Evolutionary conservation across 257 asterid species (phyloP).

Genomic region (Solanum raphanifolium): DNA sequence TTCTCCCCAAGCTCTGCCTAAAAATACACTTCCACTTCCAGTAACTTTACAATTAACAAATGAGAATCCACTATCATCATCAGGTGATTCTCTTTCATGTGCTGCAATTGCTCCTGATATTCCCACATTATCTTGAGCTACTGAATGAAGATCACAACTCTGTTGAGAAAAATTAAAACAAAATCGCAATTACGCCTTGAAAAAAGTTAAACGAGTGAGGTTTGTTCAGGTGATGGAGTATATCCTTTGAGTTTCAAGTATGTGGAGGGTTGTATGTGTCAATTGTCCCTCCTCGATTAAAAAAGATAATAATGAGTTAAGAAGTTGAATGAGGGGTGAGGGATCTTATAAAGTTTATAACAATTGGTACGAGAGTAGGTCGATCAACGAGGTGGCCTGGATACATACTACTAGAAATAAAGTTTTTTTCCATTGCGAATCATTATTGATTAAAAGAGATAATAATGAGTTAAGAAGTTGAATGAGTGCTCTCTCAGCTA

Average conservation of each 20-base stretch:
- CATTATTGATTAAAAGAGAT: neutral
- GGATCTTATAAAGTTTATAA: neutral
- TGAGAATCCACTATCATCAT: slow-evolving; percentile 70
- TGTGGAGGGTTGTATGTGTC: neutral
- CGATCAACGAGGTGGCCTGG: neutral
- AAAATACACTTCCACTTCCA: slow-evolving; percentile 36
- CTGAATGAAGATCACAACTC: slow-evolving; percentile 46
- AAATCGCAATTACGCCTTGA: neutral
- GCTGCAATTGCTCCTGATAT: slow-evolving; percentile 61
- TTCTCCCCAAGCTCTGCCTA: slow-evolving; percentile 87
- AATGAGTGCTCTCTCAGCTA: neutral
- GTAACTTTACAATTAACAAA: slow-evolving; percentile 47
- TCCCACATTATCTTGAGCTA: slow-evolving; percentile 14
- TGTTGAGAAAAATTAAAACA: neutral
- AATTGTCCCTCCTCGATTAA: too few relatives aligned
- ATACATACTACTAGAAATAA: neutral
- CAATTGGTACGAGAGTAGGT: neutral
- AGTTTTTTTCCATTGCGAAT: neutral
- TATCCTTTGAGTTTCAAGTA: neutral
- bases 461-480: neutral
- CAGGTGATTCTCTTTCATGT: slow-evolving; percentile 34
- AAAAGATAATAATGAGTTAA: too few relatives aligned
- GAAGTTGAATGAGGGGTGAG: too few relatives aligned
- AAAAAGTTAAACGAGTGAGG: neutral
- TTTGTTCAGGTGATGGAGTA: neutral